These are phyloP conservation scores for Yamadazyma buinensis DNA, from an alignment of 1,139 yeast species.

Conservation along the genomic window DNA sequence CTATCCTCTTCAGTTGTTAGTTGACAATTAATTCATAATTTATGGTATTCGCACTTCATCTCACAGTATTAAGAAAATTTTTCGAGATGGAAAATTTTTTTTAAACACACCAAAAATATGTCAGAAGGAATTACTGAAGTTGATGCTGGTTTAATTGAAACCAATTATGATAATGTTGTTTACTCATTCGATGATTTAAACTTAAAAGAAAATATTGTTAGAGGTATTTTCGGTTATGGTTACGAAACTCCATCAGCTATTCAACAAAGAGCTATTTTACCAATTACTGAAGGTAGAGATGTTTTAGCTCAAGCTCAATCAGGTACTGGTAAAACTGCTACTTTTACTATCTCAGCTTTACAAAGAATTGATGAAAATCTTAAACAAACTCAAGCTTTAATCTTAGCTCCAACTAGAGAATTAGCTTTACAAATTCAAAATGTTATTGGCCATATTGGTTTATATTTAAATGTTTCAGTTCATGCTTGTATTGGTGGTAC, in stretches of 20 bases:
- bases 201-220: constrained; percentile 71
- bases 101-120: constrained; percentile 18
- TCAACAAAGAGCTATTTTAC: constrained; percentile 97
- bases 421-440: constrained; percentile 97
- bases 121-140: constrained; percentile 73
- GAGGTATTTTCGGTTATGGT: constrained; percentile 97
- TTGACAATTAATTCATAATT: too few relatives aligned
- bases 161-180: constrained; percentile 97
- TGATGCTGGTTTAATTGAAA: constrained; percentile 80
- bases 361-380: constrained; percentile 83
- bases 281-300: constrained; percentile 94
- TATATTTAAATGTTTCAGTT: constrained; percentile 88
- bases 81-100: constrained; percentile 7
- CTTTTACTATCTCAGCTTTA: constrained; percentile 94
- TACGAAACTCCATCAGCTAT: constrained; percentile 97
- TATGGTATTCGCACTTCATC: too few relatives aligned
- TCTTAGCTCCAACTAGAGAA: constrained; percentile 98
- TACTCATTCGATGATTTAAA: constrained; percentile 83
- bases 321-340: constrained; percentile 99
- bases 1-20: too few relatives aligned
- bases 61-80: constrained; percentile 10
- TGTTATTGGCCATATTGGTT: constrained; percentile 91
- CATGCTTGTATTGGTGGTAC: constrained; percentile 99
- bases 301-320: constrained; percentile 99
- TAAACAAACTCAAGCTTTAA: constrained; percentile 87